Evolutionary conservation across 192 early-diverging fungal species (phyloP).

Genomic region (Gamsiella multidivaricata): DNA sequence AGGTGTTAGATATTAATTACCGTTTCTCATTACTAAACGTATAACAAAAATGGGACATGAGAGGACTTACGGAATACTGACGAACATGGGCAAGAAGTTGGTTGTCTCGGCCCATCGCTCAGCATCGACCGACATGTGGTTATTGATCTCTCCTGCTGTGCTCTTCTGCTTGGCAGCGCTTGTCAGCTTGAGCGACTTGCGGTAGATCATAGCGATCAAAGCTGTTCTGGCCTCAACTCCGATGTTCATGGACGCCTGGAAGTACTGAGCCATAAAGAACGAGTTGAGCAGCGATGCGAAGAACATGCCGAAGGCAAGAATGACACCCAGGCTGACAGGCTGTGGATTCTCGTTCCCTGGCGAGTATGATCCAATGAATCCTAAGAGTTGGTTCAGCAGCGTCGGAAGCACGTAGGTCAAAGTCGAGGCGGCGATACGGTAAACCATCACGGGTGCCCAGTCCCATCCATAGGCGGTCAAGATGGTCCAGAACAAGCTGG

Average conservation of each 20-base stretch:
- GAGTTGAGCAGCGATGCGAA: constrained; percentile 32
- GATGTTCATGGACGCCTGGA: constrained; percentile 38
- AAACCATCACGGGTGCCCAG: constrained; percentile 40
- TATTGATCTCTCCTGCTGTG: constrained; percentile 54
- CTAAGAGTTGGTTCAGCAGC: constrained; percentile 38
- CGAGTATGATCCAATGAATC: constrained; percentile 36
- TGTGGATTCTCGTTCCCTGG: constrained; percentile 14
- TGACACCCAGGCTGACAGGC: constrained; percentile 42
- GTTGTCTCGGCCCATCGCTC: constrained; percentile 31
- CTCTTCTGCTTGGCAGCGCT: constrained; percentile 42
- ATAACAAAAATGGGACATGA: too few relatives aligned
- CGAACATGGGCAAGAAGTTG: constrained; percentile 28
- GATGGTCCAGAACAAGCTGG: constrained; percentile 30
- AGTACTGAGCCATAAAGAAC: constrained; percentile 38
- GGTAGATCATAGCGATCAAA: constrained; percentile 55
- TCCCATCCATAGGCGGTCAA: constrained; percentile 12
- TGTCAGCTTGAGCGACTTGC: constrained; percentile 48
- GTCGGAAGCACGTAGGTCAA: constrained; percentile 30
- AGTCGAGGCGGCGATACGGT: constrained; percentile 31
- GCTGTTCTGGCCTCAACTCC: constrained; percentile 49
- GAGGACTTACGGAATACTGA: constrained; percentile 22
- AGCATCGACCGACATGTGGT: constrained; percentile 57
- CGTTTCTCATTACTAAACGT: too few relatives aligned
- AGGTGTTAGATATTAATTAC: too few relatives aligned
- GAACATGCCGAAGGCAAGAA: constrained; percentile 55